These are phyloP conservation scores for Ophiostoma angusticollis DNA, from an alignment of 2,329 filamentous ascomycete genomes.

Conservation along the genomic window DNA sequence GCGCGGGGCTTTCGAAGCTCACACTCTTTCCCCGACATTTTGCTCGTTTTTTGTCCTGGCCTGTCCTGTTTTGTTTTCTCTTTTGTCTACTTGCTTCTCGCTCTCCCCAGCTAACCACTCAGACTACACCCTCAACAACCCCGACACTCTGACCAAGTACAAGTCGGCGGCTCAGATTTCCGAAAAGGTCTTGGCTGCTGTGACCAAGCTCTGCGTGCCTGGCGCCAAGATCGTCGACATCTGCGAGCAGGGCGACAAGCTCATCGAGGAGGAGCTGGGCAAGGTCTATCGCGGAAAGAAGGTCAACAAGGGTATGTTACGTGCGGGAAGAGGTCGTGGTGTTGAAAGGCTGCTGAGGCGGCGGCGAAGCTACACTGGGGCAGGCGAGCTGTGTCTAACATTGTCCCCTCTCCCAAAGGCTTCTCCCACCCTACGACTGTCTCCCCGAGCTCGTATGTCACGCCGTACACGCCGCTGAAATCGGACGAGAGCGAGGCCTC, in stretches of 20 bases:
- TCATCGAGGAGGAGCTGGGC: slow-evolving; percentile 80
- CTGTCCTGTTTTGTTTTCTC: not conserved
- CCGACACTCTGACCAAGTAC: slow-evolving; percentile 96
- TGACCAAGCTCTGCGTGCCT: slow-evolving; percentile 60
- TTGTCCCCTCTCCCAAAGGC: slow-evolving; percentile 39
- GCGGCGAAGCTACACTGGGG: no score
- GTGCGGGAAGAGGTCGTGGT: no score
- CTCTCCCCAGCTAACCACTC: not conserved
- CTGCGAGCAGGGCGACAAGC: slow-evolving; percentile 90
- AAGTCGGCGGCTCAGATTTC: slow-evolving; percentile 93
- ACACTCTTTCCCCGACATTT: not conserved
- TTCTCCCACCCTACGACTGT: slow-evolving; percentile 91
- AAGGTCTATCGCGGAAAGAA: slow-evolving; percentile 99
- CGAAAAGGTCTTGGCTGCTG: slow-evolving; percentile 84
- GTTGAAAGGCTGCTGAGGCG: no score
- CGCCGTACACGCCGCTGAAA: slow-evolving; percentile 85
- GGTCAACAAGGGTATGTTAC: slow-evolving; percentile 62
- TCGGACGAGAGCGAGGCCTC: slow-evolving; percentile 77
- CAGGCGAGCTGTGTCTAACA: no score
- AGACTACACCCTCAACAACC: slow-evolving; percentile 87
- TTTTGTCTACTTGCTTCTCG: not conserved
- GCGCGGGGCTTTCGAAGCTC: not conserved
- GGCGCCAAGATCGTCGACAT: slow-evolving; percentile 88
- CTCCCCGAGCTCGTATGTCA: slow-evolving; percentile 87
- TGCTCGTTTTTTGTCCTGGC: not conserved